These are phyloP conservation scores for Hypoxylon trugodes DNA, from an alignment of 495 filamentous ascomycete species.

Conservation along the genomic window DNA sequence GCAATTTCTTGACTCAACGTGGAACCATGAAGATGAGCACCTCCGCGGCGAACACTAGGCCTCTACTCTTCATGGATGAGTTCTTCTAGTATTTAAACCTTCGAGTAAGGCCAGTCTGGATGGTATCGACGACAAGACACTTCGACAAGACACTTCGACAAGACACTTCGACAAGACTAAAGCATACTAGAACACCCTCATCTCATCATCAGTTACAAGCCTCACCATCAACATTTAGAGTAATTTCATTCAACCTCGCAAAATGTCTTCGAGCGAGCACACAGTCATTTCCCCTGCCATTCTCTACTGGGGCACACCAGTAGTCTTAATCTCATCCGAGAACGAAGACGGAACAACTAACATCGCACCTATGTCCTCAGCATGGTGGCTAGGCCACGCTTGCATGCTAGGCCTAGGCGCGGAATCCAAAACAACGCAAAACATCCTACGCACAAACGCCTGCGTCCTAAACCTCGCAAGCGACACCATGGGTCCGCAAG, in stretches of 20 bases:
- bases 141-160: slow-evolving; percentile 1
- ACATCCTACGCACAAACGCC: slow-evolving; percentile 53
- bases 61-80: not conserved
- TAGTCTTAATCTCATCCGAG: slow-evolving; percentile 53
- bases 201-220: not conserved
- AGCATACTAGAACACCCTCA: not conserved
- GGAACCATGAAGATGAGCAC: slow-evolving; percentile 17
- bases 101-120: slow-evolving; percentile 1
- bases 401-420: slow-evolving; percentile 55
- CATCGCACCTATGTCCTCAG: slow-evolving; percentile 56
- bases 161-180: slow-evolving; percentile 7
- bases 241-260: not conserved
- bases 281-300: slow-evolving; percentile 55
- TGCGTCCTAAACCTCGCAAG: slow-evolving; percentile 56
- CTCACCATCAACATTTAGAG: not conserved
- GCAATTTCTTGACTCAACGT: slow-evolving; percentile 14
- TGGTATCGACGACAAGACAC: not conserved
- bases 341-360: slow-evolving; percentile 55
- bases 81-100: slow-evolving; percentile 21
- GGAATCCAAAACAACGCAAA: slow-evolving; percentile 52
- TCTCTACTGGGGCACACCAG: slow-evolving; percentile 57
- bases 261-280: slow-evolving; percentile 39
- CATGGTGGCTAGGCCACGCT: slow-evolving; percentile 56
- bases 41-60: slow-evolving; percentile 22
- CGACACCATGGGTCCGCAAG: slow-evolving; percentile 47